These are phyloP conservation scores for Yamadazyma friedrichii DNA, from an alignment of 1,139 yeast species.

Conservation along the genomic window DNA sequence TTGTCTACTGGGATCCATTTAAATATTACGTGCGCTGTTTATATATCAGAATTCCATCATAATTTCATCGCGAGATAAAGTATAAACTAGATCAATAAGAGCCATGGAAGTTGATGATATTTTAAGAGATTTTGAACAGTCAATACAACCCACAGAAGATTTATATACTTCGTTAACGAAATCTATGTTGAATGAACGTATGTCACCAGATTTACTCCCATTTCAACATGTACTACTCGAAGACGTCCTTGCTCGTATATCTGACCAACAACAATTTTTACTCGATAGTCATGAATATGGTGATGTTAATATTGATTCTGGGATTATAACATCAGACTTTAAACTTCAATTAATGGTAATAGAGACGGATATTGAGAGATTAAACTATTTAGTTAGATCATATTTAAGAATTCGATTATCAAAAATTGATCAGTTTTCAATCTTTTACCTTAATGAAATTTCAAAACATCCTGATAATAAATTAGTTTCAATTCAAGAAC, in stretches of 20 bases:
- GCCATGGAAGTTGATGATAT: constrained; percentile 61
- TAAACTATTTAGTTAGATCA: constrained; percentile 74
- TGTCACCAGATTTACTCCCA: constrained; percentile 79
- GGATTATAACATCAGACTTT: constrained; percentile 54
- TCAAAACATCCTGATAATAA: constrained; percentile 8
- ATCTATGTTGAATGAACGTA: constrained; percentile 81
- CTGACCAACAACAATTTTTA: constrained; percentile 70
- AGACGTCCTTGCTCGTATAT: constrained; percentile 55
- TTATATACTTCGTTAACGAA: constrained; percentile 20
- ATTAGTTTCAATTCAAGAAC: constrained; percentile 58
- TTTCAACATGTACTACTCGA: constrained; percentile 62
- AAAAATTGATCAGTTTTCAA: constrained; percentile 68
- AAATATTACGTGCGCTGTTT: neutral
- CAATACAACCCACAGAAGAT: constrained; percentile 12
- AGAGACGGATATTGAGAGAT: constrained; percentile 88
- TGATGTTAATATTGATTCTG: constrained; percentile 38
- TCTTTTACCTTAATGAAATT: constrained; percentile 45
- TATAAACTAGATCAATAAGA: neutral
- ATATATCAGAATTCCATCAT: too few relatives aligned
- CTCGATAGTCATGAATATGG: constrained; percentile 58
- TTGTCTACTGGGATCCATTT: constrained; percentile 32
- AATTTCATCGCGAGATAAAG: neutral
- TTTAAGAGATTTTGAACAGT: constrained; percentile 55
- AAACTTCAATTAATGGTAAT: constrained; percentile 79
- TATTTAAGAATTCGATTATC: constrained; percentile 75